These are phyloP conservation scores for Cryptosporidium sp. DNA, from an alignment of 169 alveolate species.

Conservation along the genomic window DNA sequence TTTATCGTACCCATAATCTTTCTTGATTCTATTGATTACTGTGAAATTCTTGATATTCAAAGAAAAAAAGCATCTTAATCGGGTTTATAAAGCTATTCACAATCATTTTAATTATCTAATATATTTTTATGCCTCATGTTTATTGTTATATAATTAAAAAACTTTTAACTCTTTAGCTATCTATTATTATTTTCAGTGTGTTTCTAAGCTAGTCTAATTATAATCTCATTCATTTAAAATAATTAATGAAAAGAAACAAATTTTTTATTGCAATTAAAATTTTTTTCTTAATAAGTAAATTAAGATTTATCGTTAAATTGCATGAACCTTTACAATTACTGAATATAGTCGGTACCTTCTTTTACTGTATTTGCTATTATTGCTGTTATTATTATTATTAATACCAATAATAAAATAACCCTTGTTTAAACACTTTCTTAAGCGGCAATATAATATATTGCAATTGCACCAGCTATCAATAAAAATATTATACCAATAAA, in stretches of 20 bases:
- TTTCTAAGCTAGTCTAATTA: not conserved
- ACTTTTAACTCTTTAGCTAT: not conserved
- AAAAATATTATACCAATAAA: slow-evolving; percentile 42
- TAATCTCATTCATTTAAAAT: not conserved
- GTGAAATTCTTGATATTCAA: not conserved
- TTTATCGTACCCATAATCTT: too few species aligned
- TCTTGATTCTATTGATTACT: too few species aligned
- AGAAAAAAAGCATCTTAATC: not conserved
- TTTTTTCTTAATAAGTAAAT: too few species aligned
- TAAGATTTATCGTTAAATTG: too few species aligned
- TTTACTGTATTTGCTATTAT: too few species aligned
- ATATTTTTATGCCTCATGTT: too few species aligned
- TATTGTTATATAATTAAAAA: too few species aligned
- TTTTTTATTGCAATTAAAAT: too few species aligned
- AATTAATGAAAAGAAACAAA: too few species aligned
- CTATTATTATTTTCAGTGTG: too few species aligned
- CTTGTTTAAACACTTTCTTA: not conserved
- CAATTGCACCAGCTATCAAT: slow-evolving; percentile 33
- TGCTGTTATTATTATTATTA: not conserved
- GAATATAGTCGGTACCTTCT: not conserved
- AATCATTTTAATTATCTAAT: too few species aligned
- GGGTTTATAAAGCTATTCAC: not conserved
- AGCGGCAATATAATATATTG: slow-evolving; percentile 41
- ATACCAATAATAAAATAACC: not conserved
- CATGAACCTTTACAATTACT: not conserved